Evolutionary conservation across 108 stramenopile genomes (phyloP).

Genomic region (Pseudonitzschia delicatissima): DNA sequence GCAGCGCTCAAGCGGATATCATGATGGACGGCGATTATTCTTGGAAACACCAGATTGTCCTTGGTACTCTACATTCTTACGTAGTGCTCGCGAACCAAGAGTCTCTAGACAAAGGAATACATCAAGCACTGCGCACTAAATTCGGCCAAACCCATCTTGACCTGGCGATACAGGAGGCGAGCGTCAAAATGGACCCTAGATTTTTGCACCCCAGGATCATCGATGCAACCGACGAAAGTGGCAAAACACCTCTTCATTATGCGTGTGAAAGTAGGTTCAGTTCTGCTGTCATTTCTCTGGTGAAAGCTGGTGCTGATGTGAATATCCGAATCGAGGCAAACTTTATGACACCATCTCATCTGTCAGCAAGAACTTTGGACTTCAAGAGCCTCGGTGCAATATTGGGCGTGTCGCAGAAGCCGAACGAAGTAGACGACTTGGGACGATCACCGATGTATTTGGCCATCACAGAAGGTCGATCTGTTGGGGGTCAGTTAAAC

Average conservation of each 20-base stretch:
- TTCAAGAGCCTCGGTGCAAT: conserved; percentile 54
- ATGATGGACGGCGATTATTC: conserved; percentile 21
- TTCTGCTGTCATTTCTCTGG: conserved; percentile 52
- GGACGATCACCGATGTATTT: conserved; percentile 73
- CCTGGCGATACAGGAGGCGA: conserved; percentile 12
- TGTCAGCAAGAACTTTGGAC: conserved; percentile 59
- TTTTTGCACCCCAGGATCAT: conserved; percentile 45
- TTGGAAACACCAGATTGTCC: conserved; percentile 77
- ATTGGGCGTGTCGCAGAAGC: conserved; percentile 50
- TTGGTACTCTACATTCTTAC: conserved; percentile 74
- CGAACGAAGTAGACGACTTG: conserved; percentile 61
- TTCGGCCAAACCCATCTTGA: conserved; percentile 6
- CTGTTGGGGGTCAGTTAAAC: conserved; percentile 34
- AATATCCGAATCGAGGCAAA: conserved; percentile 23
- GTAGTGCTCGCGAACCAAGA: conserved; percentile 63
- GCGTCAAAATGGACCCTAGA: conserved; percentile 11
- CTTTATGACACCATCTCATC: conserved; percentile 51
- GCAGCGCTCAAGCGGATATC: conserved; percentile 23
- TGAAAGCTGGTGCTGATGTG: conserved; percentile 66
- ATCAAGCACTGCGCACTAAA: conserved; percentile 20
- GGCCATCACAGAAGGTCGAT: conserved; percentile 53
- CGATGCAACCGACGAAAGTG: conserved; percentile 63
- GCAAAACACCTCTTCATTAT: conserved; percentile 75
- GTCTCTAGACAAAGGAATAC: conserved; percentile 47
- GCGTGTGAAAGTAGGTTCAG: conserved; percentile 54